Conservation (phyloP, 2,329 filamentous ascomycete species). For the Didymella keratinophila region DNA sequence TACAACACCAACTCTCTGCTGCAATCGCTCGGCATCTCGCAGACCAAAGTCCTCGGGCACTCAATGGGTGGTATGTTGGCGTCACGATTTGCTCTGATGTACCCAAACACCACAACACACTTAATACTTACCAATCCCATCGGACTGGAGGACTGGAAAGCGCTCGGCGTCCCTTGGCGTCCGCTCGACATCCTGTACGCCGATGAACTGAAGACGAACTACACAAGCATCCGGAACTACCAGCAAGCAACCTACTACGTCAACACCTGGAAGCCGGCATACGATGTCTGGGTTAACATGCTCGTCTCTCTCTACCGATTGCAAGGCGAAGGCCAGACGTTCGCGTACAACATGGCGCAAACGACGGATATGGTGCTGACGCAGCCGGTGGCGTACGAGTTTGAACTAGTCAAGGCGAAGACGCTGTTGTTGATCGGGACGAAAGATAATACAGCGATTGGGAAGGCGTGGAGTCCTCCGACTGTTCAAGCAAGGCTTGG, state of each 20-base stretch:
- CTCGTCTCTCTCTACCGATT: constrained; percentile 61
- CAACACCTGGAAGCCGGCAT: constrained; percentile 57
- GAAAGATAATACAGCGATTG: constrained; percentile 64
- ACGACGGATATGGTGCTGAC: constrained; percentile 65
- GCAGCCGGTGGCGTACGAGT: constrained; percentile 61
- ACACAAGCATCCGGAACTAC: constrained; percentile 37
- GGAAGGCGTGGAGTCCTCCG: constrained; percentile 57
- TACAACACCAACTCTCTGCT: constrained; percentile 61
- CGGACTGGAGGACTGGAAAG: constrained; percentile 63
- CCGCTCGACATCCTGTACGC: constrained; percentile 28
- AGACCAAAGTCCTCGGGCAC: constrained; percentile 61
- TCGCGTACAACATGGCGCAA: constrained; percentile 59
- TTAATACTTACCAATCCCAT: constrained; percentile 62
- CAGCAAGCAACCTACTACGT: constrained; percentile 43
- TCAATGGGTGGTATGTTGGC: constrained; percentile 65
- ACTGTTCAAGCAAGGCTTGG: constrained; percentile 51
- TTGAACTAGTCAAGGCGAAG: constrained; percentile 54
- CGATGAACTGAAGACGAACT: constrained; percentile 34
- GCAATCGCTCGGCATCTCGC: constrained; percentile 53
- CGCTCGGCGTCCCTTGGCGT: constrained; percentile 38
- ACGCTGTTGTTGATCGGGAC: constrained; percentile 62
- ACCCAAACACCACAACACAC: constrained; percentile 53
- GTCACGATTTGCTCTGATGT: constrained; percentile 61
- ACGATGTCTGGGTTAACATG: constrained; percentile 66
- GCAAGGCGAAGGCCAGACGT: constrained; percentile 50